These are phyloP conservation scores for Chytriomyces sp. DNA, from an alignment of 192 early-diverging fungal species.

Conservation along the genomic window DNA sequence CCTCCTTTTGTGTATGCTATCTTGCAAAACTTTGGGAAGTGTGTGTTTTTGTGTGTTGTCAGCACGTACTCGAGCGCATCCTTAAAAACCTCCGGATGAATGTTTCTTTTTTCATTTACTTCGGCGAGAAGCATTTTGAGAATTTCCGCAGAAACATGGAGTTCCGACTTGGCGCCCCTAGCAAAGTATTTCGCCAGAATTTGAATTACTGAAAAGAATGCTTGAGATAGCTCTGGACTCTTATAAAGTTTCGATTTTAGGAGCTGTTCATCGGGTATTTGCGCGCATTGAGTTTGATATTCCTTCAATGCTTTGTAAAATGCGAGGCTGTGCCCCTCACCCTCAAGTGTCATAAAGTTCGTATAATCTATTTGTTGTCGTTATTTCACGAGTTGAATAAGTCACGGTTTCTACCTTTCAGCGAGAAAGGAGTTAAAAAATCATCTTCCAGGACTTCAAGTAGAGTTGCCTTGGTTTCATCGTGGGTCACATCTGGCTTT, in stretches of 20 bases:
- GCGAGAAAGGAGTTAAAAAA: constrained; percentile 8
- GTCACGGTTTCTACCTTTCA: background rate
- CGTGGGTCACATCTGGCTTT: background rate
- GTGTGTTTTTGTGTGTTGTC: constrained; percentile 12
- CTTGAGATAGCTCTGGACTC: background rate
- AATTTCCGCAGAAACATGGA: constrained; percentile 25
- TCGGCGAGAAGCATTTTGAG: constrained; percentile 13
- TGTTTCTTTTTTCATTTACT: constrained; percentile 29
- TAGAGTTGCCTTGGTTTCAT: constrained; percentile 11
- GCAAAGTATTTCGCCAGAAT: constrained; percentile 26
- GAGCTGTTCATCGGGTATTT: constrained; percentile 19
- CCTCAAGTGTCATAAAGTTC: background rate
- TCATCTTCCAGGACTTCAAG: constrained; percentile 13
- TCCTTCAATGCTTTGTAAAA: constrained; percentile 12
- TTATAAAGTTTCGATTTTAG: constrained; percentile 11
- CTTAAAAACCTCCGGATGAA: constrained; percentile 39
- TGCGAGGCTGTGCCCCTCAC: background rate
- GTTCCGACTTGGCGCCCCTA: constrained; percentile 10
- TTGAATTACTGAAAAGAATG: constrained; percentile 17
- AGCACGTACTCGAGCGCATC: constrained; percentile 25
- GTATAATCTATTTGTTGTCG: constrained; percentile 13
- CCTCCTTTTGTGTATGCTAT: constrained; percentile 12
- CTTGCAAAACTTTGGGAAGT: constrained; percentile 33
- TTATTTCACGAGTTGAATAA: background rate
- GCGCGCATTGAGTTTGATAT: background rate